Percentiles rank a stretch among this genome's conserved stretches.
Evolutionary conservation across 2,329 filamentous ascomycete species (phyloP).

Genomic region (Diplodia intermedia): DNA sequence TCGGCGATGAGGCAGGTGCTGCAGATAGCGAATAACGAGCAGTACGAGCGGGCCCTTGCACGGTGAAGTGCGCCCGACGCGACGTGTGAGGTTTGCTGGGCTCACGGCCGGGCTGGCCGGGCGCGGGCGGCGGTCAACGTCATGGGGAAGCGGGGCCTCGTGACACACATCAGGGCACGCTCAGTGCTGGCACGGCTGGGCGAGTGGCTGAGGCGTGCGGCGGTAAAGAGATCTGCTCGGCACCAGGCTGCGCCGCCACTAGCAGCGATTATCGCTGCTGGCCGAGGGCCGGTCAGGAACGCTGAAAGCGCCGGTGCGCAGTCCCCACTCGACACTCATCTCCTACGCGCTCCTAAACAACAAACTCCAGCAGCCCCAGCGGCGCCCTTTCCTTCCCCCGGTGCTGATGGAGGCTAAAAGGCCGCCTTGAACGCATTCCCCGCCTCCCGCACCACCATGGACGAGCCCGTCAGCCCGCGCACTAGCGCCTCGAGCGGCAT

Average conservation of each 20-base stretch:
- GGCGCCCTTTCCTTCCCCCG: conserved; percentile 21
- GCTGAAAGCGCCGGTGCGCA: conserved; percentile 3
- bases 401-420: conserved; percentile 29
- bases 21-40: conserved; percentile 10
- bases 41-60: conserved; percentile 8
- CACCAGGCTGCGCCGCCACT: neutral
- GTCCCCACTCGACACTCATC: conserved; percentile 26
- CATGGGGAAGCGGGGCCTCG: conserved; percentile 9
- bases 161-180: conserved; percentile 11
- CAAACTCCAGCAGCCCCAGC: conserved; percentile 20
- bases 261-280: conserved; percentile 18
- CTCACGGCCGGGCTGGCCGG: neutral
- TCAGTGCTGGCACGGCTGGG: neutral
- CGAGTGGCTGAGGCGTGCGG: conserved; percentile 12
- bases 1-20: neutral
- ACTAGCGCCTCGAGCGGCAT: conserved; percentile 40
- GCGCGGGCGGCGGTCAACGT: conserved; percentile 10
- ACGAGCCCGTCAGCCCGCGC: conserved; percentile 24
- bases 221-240: conserved; percentile 4
- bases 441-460: conserved; percentile 25
- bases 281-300: conserved; percentile 1
- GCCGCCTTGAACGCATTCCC: conserved; percentile 23
- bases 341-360: conserved; percentile 25
- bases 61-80: neutral
- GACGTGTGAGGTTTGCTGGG: neutral